Conservation (phyloP, 2,329 filamentous ascomycete species). For the Fulvia fulva region DNA sequence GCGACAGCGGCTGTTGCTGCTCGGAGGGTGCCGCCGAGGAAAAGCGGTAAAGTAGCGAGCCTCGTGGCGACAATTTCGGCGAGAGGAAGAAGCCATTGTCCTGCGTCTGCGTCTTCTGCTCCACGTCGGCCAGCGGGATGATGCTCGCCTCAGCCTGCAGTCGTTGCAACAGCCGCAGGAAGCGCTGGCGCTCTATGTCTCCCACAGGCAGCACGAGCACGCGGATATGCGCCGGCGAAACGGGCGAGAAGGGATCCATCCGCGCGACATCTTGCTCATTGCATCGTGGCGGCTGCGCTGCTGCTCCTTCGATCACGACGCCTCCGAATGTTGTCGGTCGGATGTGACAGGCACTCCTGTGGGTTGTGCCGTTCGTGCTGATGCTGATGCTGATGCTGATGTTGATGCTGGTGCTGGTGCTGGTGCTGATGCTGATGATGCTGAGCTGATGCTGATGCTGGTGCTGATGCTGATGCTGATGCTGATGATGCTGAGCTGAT, state of each 20-base stretch:
- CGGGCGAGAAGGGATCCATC: slow-evolving; percentile 77
- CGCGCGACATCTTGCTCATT: slow-evolving; percentile 12
- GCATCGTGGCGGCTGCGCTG: neutral
- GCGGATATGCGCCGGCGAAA: slow-evolving; percentile 86
- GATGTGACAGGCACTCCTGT: too few species aligned
- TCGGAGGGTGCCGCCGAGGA: slow-evolving; percentile 74
- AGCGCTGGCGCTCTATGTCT: slow-evolving; percentile 76
- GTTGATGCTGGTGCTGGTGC: too few species aligned
- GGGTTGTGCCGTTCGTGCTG: too few species aligned
- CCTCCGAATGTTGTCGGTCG: neutral
- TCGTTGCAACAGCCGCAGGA: slow-evolving; percentile 71
- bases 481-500: too few species aligned
- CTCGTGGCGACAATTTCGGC: slow-evolving; percentile 79
- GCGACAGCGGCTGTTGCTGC: slow-evolving; percentile 73
- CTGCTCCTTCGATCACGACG: neutral
- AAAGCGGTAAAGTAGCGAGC: slow-evolving; percentile 83
- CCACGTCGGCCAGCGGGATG: slow-evolving; percentile 34
- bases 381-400: too few species aligned
- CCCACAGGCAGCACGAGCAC: slow-evolving; percentile 83
- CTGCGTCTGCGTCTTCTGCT: slow-evolving; percentile 7
- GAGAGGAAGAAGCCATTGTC: slow-evolving; percentile 52
- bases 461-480: too few species aligned
- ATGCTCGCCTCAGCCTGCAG: slow-evolving; percentile 77
- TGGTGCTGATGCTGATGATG: too few species aligned
- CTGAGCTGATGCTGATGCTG: too few species aligned